Evolutionary conservation across 441 rosid genomes (phyloP).

Genomic region (Syzygium syzygioides): DNA sequence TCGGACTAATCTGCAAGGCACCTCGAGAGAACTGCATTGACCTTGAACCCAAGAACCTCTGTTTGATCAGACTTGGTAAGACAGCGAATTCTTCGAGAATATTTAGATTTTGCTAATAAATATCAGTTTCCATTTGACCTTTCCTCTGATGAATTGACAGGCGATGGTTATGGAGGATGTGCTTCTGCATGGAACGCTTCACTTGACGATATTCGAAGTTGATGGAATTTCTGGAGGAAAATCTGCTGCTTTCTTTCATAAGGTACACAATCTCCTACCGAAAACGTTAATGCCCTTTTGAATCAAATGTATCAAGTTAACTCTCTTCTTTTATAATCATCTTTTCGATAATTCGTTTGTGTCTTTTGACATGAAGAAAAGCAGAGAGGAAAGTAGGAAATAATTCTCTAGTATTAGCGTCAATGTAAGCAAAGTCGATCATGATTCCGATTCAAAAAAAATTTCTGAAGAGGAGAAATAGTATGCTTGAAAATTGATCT

Average conservation of each 20-base stretch:
- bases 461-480: background rate
- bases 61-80: background rate
- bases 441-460: background rate
- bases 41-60: background rate
- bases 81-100: background rate
- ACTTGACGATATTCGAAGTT: slow-evolving; percentile 20
- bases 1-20: background rate
- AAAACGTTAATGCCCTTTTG: background rate
- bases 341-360: background rate
- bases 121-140: background rate
- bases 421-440: background rate
- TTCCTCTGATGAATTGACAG: background rate
- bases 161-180: slow-evolving; percentile 1
- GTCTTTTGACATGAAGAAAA: background rate
- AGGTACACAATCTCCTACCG: slow-evolving; percentile 3
- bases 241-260: slow-evolving; percentile 15
- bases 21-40: background rate
- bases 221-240: slow-evolving; percentile 5
- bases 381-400: background rate
- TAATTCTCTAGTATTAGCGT: background rate
- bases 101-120: background rate
- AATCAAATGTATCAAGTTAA: background rate
- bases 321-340: background rate
- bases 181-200: slow-evolving; percentile 31
- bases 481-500: background rate